phyloP scores from a whole-genome alignment of 2,329 filamentous ascomycete species.

The Cercospora sp. region DNA sequence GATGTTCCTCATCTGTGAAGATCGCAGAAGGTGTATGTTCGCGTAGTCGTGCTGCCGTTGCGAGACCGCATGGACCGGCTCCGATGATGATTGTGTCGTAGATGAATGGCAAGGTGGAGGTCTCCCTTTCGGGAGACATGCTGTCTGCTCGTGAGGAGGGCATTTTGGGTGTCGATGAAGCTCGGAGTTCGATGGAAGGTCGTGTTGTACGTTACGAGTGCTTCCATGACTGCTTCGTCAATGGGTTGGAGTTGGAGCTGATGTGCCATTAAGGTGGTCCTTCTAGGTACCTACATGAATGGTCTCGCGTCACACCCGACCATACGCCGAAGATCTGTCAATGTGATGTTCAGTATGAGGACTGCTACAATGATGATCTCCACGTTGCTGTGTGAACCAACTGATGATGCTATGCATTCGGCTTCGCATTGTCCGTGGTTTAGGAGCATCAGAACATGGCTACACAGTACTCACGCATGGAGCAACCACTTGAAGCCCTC shows the following conservation, averaged over 20 bases:
- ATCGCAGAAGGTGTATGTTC: slow-evolving; percentile 74
- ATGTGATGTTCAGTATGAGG: background rate
- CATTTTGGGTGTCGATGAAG: slow-evolving; percentile 1
- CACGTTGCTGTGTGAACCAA: no score
- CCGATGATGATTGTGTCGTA: slow-evolving; percentile 73
- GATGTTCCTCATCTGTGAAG: slow-evolving; percentile 81
- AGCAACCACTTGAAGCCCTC: slow-evolving; percentile 16
- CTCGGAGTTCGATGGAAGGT: no score
- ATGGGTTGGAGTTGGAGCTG: background rate
- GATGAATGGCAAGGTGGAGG: slow-evolving; percentile 30
- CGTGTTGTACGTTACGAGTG: background rate
- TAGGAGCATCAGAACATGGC: no score
- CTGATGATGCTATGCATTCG: no score
- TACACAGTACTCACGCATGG: no score
- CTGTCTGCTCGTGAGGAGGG: slow-evolving; percentile 21
- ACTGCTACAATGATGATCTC: no score
- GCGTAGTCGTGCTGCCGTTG: slow-evolving; percentile 68
- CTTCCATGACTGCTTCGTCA: background rate
- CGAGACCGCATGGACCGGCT: slow-evolving; percentile 72
- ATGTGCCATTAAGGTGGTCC: slow-evolving; percentile 19
- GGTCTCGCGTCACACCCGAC: slow-evolving; percentile 11
- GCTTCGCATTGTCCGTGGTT: no score
- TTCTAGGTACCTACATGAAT: slow-evolving; percentile 15
- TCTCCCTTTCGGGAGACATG: slow-evolving; percentile 21
- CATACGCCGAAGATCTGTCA: slow-evolving; percentile 13